phyloP scores from a whole-genome alignment of 2,329 filamentous ascomycete genomes.

The Calonectria fujianensis region DNA sequence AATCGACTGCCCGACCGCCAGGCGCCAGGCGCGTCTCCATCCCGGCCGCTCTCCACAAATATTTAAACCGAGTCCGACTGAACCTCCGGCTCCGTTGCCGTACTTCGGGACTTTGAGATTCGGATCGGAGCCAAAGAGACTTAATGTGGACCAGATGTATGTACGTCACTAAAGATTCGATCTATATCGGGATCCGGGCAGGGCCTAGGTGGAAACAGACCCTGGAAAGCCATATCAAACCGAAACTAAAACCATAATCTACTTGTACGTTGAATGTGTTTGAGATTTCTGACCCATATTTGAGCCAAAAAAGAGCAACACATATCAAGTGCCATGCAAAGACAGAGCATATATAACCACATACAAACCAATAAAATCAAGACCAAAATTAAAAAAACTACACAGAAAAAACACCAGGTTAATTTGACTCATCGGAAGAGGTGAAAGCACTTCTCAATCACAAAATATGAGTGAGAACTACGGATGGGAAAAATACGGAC shows the following conservation, averaged over 20 bases:
- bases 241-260: background rate
- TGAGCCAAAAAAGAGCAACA: background rate
- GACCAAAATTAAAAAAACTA: no score
- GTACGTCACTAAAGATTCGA: conserved; percentile 46
- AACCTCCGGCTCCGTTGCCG: conserved; percentile 44
- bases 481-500: background rate
- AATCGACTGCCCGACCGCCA: conserved; percentile 2
- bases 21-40: conserved; percentile 15
- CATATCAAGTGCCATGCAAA: background rate
- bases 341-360: background rate
- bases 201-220: conserved; percentile 25
- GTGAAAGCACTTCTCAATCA: background rate
- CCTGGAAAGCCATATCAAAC: background rate
- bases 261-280: background rate
- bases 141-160: conserved; percentile 51
- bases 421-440: no score
- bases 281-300: background rate
- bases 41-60: conserved; percentile 29
- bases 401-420: no score
- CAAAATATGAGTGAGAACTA: background rate
- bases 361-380: background rate
- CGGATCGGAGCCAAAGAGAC: conserved; percentile 38
- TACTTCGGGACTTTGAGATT: conserved; percentile 44
- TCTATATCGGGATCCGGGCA: conserved; percentile 32
- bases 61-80: conserved; percentile 15